Evolutionary conservation across 768 basidiomycete species (phyloP), one percentile per base, ranked within the genome.

Genomic region (Boletus rex-veris): DNA sequence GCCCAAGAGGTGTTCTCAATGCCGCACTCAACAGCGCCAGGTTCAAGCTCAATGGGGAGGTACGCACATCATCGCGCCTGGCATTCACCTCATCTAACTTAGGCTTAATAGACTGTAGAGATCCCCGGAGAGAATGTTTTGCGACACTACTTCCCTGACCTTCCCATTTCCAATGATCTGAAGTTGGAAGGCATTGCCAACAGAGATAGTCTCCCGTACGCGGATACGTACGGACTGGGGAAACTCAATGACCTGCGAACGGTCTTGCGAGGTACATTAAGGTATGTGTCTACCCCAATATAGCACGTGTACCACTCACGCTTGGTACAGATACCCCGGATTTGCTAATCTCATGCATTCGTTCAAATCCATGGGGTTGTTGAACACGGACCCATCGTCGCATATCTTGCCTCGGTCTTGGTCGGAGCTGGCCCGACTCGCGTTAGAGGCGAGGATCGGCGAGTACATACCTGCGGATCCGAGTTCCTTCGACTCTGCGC

Each of bases 161-260:
- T 97, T 5, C 84, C 88, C 0, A 72, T 92, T 33, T 80, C 83
- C 16, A 70, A 75, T 11, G 78, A 81, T 3, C 75, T 91, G 40
- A 74, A 72, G 44, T 71, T 96, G 15, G 93, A 98, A 63, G 94
- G 94, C 0, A 69, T 96, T 2, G 84, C 95, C 19, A 98, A 98
- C 67, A 75, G 93, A 28, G 80, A 95, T 64, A 91, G 89, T 59
- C 62, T 94, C 7, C 71, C 77, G 0, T 97, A 98, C 63, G 77
- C 77, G 0, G 69, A 76, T 6, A 78, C 80, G 3, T 97, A 97
- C 68, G 74, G 76, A 0, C 73, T 92, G 3, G 75, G 74, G 2
- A 47, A 62, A 15, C 56, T 74, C 6, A 62, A 73, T 0, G 67
- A 65, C 7, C 59, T 89, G 52, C 75, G 80, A 46, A 88, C 91